Base-by-base conservation (phyloP, 2,329 filamentous ascomycete genomes). In the Fusarium incarnatum region DNA sequence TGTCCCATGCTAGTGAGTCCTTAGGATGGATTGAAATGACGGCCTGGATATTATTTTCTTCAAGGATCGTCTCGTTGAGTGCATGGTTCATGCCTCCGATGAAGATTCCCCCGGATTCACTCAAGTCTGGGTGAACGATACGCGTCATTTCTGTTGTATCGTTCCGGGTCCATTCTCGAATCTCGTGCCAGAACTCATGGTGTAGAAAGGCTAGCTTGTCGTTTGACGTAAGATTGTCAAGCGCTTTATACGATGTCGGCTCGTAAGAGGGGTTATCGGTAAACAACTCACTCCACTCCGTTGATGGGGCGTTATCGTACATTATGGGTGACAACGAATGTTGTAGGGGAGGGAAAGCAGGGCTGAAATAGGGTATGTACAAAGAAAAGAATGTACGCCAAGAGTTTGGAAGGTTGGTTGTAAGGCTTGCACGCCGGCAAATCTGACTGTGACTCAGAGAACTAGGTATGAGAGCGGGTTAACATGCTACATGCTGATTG, bases 151-250 rank as follows among this genome's bases (percentile, higher is more conserved):
- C 34, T 1, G 34, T 37, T 0, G 1, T 7, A 4, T 37, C 34
- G 3, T 37, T n/a, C 10, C 34, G 34, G 3, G 34, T 37, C 34
- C 34, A 37, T n/a, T 37, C 10, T n/a, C 34, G 10, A 0, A 37
- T 37, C 2, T n/a, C 10, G 6, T 37, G 10, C 34, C 34, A 37
- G 6, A n/a, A 37, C 1, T n/a, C 10, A 37, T 37, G 34, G 5
- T 37, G 34, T 37, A 37, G 18, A 37, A 37, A 37, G 18, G 10
- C 34, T 0, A 37, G 34, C 18, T n/a, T n/a, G 34, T 37, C 34
- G 0, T 37, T n/a, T 0, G 34, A 37, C 0, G 1, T n/a, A n/a
- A 37, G 34, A 0, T 12, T n/a, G 34, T 37, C 34, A 6, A 37
- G 34, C 0, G 34, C 34, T 37, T 37, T 37, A 12, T 37, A 37